phyloP scores from a whole-genome alignment of 129 eudicot genomes.

The Lactuca saligna region DNA sequence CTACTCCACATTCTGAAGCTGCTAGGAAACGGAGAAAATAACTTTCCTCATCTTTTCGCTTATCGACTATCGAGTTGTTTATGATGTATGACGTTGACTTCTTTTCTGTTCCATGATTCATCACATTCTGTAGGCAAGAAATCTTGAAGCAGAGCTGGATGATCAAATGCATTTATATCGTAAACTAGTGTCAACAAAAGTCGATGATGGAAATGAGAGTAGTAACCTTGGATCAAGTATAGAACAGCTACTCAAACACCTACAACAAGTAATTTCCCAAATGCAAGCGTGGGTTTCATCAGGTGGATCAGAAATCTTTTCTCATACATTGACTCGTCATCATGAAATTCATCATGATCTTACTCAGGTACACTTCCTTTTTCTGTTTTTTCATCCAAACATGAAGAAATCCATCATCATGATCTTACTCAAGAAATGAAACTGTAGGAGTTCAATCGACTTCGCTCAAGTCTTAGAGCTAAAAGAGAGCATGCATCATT shows the following conservation, averaged over 20 bases:
- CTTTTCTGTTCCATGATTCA: neutral
- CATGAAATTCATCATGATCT: conserved; percentile 95
- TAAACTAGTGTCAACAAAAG: conserved; percentile 67
- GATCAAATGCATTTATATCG: conserved; percentile 92
- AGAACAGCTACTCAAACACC: conserved; percentile 76
- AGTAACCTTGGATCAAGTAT: conserved; percentile 71
- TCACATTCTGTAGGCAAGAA: conserved; percentile 86
- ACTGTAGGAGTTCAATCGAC: conserved; percentile 76
- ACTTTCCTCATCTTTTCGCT: neutral
- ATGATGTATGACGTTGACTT: neutral
- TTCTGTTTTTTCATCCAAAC: neutral
- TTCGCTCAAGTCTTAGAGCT: conserved; percentile 86
- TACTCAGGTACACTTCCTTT: conserved; percentile 62
- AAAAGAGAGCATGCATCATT: conserved; percentile 97
- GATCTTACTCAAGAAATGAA: no score
- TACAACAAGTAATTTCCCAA: conserved; percentile 80
- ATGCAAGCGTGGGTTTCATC: conserved; percentile 99
- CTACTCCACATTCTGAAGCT: no score
- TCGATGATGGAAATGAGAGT: conserved; percentile 56
- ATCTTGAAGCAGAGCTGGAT: conserved; percentile 96
- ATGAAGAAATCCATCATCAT: no score
- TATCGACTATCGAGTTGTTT: neutral
- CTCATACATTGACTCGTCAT: conserved; percentile 97
- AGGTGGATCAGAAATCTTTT: conserved; percentile 90
- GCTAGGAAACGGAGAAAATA: no score